Base-by-base conservation (phyloP, 2,329 filamentous ascomycete genomes). In the Alternaria conjuncta region DNA sequence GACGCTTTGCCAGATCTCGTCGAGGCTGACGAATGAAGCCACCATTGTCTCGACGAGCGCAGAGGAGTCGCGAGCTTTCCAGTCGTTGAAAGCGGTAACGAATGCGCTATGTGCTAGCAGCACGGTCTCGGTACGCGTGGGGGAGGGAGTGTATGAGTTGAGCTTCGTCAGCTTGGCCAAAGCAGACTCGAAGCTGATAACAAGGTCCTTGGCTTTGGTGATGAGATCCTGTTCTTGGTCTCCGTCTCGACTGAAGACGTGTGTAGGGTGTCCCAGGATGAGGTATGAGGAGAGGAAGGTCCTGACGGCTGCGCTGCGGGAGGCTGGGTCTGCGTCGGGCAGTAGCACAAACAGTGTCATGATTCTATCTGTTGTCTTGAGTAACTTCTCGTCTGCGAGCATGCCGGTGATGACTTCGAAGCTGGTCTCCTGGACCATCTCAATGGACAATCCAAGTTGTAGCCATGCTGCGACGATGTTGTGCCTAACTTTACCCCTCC, bases 11-110 rank as follows among this genome's bases (percentile, higher is more conserved):
- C 92, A 92, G 51, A 95, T 95, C 36, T 90, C 90, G 73, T 96
- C 92, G 3, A 96, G 86, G 75, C 94, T 92, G 18, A 94, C 91
- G 78, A 95, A 94, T 68, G 93, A 92, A 73, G 92, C 86, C n/a
- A 95, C 85, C 92, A 96, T 94, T 59, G 93, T 90, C 71, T 94
- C 91, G 56, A 95, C 88, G 5, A 96, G 83, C 0, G 92, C 89
- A 57, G 89, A 89, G 0, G 91, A 92, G 75, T 95, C 92, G 56
- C 92, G 87, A 2, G 92, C 90, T 79, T 94, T 93, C 92, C 92
- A 96, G 4, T 91, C 89, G 64, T 92, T 91, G 74, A 96, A 94
- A 1, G 91, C 91, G 57, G 92, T 90, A 71, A 90, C 88, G 70
- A 93, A 96, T 0, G 89, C 87, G 30, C 90, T 87, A 74, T 94